Conservation (phyloP, 192 early-diverging fungal genomes). For the Entomortierella lignicola region DNA sequence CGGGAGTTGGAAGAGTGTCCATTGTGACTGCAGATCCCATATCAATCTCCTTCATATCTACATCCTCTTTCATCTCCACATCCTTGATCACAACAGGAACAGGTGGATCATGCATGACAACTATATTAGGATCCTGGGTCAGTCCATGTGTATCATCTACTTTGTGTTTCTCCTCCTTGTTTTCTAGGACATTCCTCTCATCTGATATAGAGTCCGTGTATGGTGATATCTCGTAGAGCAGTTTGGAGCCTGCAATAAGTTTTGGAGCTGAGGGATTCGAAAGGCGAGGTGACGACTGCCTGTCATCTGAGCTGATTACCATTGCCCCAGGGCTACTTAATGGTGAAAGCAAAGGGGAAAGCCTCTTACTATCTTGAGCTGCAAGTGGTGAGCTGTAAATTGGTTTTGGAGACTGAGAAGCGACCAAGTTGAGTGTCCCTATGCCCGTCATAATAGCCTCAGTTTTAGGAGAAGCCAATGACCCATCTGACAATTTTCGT, state of each 20-base stretch:
- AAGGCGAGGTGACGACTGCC: background rate
- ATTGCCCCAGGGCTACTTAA: slow-evolving; percentile 5
- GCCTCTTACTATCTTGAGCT: background rate
- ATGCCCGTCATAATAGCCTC: slow-evolving; percentile 18
- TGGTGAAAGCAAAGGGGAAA: slow-evolving; percentile 23
- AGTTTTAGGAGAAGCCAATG: slow-evolving; percentile 14
- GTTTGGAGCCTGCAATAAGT: background rate
- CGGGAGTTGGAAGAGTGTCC: slow-evolving; percentile 1
- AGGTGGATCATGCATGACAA: background rate
- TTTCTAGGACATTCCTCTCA: background rate
- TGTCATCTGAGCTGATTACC: background rate
- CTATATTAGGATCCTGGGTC: no score
- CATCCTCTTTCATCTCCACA: background rate
- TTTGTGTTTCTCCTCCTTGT: background rate
- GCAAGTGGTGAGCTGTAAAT: background rate
- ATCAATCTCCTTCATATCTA: background rate
- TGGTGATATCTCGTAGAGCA: slow-evolving; percentile 4
- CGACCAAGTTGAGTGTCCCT: slow-evolving; percentile 1
- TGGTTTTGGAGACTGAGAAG: slow-evolving; percentile 12
- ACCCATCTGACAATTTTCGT: slow-evolving; percentile 38
- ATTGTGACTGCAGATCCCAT: background rate
- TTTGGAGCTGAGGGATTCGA: background rate
- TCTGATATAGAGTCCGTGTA: background rate
- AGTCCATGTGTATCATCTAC: background rate
- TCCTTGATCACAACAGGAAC: background rate